Evolutionary conservation across 2,329 filamentous ascomycete species (phyloP).

Genomic region (Verticillium nubilum): DNA sequence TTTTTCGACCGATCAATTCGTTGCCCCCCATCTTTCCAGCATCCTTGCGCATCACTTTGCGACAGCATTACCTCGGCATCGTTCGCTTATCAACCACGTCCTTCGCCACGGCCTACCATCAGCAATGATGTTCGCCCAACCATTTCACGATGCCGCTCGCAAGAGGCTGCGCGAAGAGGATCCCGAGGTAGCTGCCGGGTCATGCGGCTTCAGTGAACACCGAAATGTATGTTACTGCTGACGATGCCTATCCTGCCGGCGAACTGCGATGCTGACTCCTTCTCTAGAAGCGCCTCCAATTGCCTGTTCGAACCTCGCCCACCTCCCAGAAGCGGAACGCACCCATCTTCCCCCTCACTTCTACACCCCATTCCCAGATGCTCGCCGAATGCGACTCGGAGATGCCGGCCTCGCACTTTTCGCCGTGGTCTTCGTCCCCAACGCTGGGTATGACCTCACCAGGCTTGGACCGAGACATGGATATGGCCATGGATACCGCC

Average conservation of each 20-base stretch:
- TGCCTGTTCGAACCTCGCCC: conserved; percentile 44
- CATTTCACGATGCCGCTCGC: conserved; percentile 27
- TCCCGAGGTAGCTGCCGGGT: conserved; percentile 32
- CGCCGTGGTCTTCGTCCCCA: conserved; percentile 23
- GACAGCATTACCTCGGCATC: background rate
- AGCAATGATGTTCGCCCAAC: conserved; percentile 28
- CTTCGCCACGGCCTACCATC: background rate
- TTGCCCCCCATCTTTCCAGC: background rate
- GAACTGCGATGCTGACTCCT: background rate
- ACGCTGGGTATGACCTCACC: conserved; percentile 16
- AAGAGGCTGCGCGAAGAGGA: conserved; percentile 44
- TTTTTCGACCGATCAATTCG: background rate
- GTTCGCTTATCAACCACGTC: background rate
- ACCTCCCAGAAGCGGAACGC: conserved; percentile 22
- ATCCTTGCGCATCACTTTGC: background rate
- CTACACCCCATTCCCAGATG: conserved; percentile 23
- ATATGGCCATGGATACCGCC: conserved; percentile 41
- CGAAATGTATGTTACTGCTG: conserved; percentile 35
- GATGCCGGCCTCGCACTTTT: conserved; percentile 23
- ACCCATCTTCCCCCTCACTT: background rate
- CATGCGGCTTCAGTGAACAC: conserved; percentile 42
- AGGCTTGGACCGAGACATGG: conserved; percentile 36
- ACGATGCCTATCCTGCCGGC: background rate
- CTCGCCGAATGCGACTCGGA: conserved; percentile 34
- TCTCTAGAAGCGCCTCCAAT: conserved; percentile 47